Conservation (phyloP, 805 yeast genomes). For the Limtongia smithiae region DNA sequence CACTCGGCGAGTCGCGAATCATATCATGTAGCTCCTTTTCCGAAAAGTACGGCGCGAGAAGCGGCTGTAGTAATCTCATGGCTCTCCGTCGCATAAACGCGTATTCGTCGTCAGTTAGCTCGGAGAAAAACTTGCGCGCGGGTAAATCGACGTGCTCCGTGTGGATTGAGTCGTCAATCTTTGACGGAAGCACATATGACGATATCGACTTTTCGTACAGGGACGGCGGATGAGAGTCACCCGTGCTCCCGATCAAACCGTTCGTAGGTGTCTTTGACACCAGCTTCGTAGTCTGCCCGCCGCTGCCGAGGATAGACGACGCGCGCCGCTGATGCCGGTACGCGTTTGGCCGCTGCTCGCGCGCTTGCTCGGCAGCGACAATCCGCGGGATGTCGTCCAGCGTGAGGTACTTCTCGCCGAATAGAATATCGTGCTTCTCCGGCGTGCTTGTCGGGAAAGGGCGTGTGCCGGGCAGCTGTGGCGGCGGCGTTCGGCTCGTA, state of each 20-base stretch:
- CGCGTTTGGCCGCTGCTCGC: constrained; percentile 89
- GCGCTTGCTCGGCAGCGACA: constrained; percentile 94
- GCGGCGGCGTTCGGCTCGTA: not conserved
- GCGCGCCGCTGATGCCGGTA: constrained; percentile 52
- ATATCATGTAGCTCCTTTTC: constrained; percentile 43
- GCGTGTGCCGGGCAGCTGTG: not conserved
- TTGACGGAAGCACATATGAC: not conserved
- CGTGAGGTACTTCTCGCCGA: constrained; percentile 70
- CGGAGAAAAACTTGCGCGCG: constrained; percentile 33
- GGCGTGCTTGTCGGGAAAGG: constrained; percentile 1
- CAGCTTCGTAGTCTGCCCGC: constrained; percentile 17
- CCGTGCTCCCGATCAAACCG: not conserved
- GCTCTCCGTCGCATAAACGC: constrained; percentile 55
- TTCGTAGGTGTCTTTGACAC: constrained; percentile 8
- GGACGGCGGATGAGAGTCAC: too few species aligned
- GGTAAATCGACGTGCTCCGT: not conserved
- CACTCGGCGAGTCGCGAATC: constrained; percentile 6
- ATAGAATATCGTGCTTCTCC: constrained; percentile 19
- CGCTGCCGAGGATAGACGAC: constrained; percentile 11
- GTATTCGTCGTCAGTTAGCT: constrained; percentile 53
- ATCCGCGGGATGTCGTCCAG: constrained; percentile 95
- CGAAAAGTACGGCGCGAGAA: constrained; percentile 37
- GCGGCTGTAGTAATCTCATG: constrained; percentile 46
- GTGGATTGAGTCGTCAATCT: not conserved
- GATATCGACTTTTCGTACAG: too few species aligned